Evolutionary conservation across 257 asterid species (phyloP), one percentile per base, ranked within the genome.

Genomic region (Nemophila menziesii): DNA sequence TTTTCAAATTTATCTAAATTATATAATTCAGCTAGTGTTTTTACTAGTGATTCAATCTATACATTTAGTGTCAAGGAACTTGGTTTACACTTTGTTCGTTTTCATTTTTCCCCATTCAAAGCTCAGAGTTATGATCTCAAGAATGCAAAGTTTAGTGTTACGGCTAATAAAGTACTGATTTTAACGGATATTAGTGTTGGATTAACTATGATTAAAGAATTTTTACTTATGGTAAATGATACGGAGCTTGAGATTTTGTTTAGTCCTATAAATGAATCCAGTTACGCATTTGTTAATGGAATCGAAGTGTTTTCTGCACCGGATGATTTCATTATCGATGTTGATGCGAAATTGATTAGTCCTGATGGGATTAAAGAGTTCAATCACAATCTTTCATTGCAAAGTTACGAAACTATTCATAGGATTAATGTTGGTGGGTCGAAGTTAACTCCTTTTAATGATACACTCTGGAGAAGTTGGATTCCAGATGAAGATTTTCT

Each of bases 381-480:
- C 46, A 68, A 56, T 54, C 82, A 65, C 78, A 85, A 85, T 44
- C 22, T 78, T 43, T 61, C 93, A 1, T 64, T 65, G 4, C 83
- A 66, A 19, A 57, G 67, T 15, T 50, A 80, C 11, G 85, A 80
- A 67, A 80, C 92, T 52, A 66, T 78, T 54, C 86, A 85, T 63
- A 65, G 93, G 64, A 58, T 85, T 54, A 85, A 85, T 27, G 93
- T 85, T 46, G 95, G 95, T 9, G 95, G 95, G 9, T 41, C 70
- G n/a, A 54, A 37, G 36, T n/a, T 85, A 36, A 80, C 93, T 6
- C 92, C 95, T 8, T 80, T 78, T 38, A 82, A 82, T 57, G 94
- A 82, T 42, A 73, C 92, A 27, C 82, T 82, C 16, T 79, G 94
- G 94, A 67, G 94, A 26, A 66, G 58, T 42, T 82, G 94, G 92